Base-by-base conservation (phyloP, 106 monocot genomes). In the Triglochin maritima region DNA sequence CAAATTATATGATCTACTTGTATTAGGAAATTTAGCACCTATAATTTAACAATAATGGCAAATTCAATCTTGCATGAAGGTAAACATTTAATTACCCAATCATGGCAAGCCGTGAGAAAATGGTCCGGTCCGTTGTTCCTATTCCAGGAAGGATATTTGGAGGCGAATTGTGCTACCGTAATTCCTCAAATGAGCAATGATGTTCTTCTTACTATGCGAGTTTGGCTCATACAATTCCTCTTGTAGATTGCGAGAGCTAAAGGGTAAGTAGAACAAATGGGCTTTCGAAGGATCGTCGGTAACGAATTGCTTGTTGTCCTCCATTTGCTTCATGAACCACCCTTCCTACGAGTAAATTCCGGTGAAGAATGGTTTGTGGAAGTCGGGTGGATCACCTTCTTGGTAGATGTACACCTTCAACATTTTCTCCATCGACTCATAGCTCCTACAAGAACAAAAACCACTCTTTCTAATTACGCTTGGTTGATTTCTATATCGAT, bases 341-440 rank as follows among this genome's bases (percentile, higher is more conserved):
- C 88, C 88, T 71, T 88, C 88, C 13, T 84, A 84, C 2, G 88
- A 84, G 72, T 88, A 88, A 9, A 84, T 84, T 59, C 88, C 87
- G 49, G 74, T 84, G 45, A 84, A 66, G 2, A 71, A 71, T 57
- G 84, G 84, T 56, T 75, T 62, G 69, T 88, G 88, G 54, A 88
- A 81, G 10, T 84, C 69, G 6, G 84, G 88, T 46, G 64, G 70
- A 2, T 69, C 7, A 42, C 88, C 88, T 29, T 88, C 88, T 65
- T 79, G 80, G 63, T 88, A 88, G 14, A 88, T 65, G 66, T 88
- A 84, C 6, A 88, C 79, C 63, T 88, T 88, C 4, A 88, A 72
- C 8, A 49, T 77, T 59, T 48, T 44, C 62, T 82, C 88, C 88
- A 88, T 88, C 46, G 84, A 59, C 17, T 88, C 74, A 64, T 88